These are phyloP conservation scores for Phytophthora fragariaefolia DNA, from an alignment of 352 stramenopile species.

Conservation along the genomic window DNA sequence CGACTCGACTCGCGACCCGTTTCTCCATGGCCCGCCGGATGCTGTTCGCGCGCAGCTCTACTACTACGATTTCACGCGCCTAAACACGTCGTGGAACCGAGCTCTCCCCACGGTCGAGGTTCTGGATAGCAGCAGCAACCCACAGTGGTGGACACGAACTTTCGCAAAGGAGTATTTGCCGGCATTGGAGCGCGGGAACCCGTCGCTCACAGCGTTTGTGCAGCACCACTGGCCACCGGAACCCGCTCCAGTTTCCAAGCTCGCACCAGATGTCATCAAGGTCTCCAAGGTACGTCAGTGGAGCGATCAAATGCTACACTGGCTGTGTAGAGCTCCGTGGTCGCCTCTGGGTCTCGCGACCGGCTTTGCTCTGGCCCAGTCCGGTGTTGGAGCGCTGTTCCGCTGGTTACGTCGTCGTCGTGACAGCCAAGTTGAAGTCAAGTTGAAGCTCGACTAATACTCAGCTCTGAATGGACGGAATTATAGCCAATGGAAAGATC, in stretches of 20 bases:
- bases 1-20: slow-evolving; percentile 60
- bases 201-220: slow-evolving; percentile 51
- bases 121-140: slow-evolving; percentile 31
- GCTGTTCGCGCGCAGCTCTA: slow-evolving; percentile 74
- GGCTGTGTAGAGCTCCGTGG: slow-evolving; percentile 26
- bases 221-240: slow-evolving; percentile 42
- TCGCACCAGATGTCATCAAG: background rate
- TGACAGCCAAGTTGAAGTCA: slow-evolving; percentile 35
- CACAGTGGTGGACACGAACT: slow-evolving; percentile 55
- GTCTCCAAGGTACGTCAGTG: slow-evolving; percentile 7
- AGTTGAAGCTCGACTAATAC: slow-evolving; percentile 38
- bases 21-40: slow-evolving; percentile 46
- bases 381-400: slow-evolving; percentile 27
- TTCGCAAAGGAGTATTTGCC: slow-evolving; percentile 52
- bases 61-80: slow-evolving; percentile 89
- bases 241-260: background rate
- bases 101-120: slow-evolving; percentile 40
- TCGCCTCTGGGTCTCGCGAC: slow-evolving; percentile 22
- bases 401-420: background rate
- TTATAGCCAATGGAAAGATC: slow-evolving; percentile 17
- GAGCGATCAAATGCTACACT: slow-evolving; percentile 9
- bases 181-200: slow-evolving; percentile 50
- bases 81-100: slow-evolving; percentile 67
- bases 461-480: slow-evolving; percentile 24
- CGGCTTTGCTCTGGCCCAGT: slow-evolving; percentile 9